A percentile compares a stretch with the other conserved stretches of the same genome.
Conservation (phyloP, 2,329 filamentous ascomycete species). For the Cucurbitaria berberidis region DNA sequence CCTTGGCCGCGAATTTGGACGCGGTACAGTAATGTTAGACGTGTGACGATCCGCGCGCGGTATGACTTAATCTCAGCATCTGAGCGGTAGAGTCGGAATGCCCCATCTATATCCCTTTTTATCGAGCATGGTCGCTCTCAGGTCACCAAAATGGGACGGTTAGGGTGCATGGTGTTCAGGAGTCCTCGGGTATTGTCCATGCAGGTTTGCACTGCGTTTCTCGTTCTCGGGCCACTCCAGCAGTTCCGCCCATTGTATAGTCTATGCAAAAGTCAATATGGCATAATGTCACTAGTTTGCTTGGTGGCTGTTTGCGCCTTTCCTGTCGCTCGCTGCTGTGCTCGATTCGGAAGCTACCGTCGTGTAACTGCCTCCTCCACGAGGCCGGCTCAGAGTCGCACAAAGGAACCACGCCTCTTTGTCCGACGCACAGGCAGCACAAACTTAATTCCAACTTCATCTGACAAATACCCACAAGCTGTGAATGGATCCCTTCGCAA, state of each 20-base stretch:
- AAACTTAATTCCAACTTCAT: constrained; percentile 29
- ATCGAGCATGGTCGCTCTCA: constrained; percentile 38
- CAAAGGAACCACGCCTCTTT: constrained; percentile 10
- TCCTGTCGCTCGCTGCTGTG: constrained; percentile 7
- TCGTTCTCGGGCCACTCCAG: constrained; percentile 22
- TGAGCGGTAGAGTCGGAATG: constrained; percentile 28
- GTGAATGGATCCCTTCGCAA: neutral
- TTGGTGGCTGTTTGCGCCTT: constrained; percentile 7
- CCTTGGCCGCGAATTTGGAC: constrained; percentile 30
- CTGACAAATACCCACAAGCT: constrained; percentile 1
- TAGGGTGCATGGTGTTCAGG: constrained; percentile 42
- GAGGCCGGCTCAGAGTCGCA: constrained; percentile 8
- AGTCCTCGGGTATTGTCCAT: constrained; percentile 23
- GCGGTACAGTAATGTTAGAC: constrained; percentile 48
- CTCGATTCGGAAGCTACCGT: constrained; percentile 6
- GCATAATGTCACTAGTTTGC: constrained; percentile 15
- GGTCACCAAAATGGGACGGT: constrained; percentile 42
- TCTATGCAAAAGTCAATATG: constrained; percentile 44
- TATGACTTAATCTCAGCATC: constrained; percentile 27
- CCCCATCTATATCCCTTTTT: constrained; percentile 20
- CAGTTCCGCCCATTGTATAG: constrained; percentile 38
- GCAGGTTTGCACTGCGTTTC: constrained; percentile 41
- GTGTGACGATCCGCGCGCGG: constrained; percentile 35
- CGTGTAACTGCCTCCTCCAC: constrained; percentile 1
- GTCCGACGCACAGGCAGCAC: constrained; percentile 13